These are phyloP conservation scores for Carex scoparia DNA, from an alignment of 176 grass and related monocot genomes.

Conservation along the genomic window DNA sequence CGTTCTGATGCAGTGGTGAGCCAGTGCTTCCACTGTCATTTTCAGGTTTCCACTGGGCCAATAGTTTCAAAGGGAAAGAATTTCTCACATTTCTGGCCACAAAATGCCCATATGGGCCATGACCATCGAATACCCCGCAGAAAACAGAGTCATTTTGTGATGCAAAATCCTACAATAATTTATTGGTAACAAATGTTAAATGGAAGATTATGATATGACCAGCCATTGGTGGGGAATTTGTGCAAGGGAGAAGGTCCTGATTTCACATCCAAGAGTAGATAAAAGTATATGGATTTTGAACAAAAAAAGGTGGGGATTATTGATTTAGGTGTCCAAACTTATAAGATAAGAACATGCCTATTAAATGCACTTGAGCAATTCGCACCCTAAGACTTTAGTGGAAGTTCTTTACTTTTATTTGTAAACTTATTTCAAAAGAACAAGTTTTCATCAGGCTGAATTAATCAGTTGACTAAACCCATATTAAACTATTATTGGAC, in stretches of 20 bases:
- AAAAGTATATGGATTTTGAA: neutral
- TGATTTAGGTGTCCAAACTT: neutral
- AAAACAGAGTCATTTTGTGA: constrained; percentile 45
- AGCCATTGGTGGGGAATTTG: neutral
- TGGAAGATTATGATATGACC: neutral
- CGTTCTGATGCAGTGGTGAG: neutral
- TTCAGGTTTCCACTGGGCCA: constrained; percentile 36
- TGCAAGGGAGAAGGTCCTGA: neutral
- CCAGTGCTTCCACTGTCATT: constrained; percentile 40
- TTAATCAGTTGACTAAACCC: neutral
- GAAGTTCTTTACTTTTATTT: neutral
- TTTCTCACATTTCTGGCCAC: constrained; percentile 83
- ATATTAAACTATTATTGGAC: neutral
- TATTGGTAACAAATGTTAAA: neutral
- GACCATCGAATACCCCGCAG: constrained; percentile 95
- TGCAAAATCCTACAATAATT: constrained; percentile 33
- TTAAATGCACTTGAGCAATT: neutral
- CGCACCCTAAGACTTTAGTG: neutral
- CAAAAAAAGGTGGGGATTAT: neutral
- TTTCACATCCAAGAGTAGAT: neutral
- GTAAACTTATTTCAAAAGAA: neutral
- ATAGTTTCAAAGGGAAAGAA: constrained; percentile 60
- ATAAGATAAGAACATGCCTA: neutral
- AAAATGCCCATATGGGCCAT: constrained; percentile 86
- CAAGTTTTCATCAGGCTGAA: neutral